phyloP scores from a whole-genome alignment of 148 eudicot genomes.

The Heliamphora exappendiculata region DNA sequence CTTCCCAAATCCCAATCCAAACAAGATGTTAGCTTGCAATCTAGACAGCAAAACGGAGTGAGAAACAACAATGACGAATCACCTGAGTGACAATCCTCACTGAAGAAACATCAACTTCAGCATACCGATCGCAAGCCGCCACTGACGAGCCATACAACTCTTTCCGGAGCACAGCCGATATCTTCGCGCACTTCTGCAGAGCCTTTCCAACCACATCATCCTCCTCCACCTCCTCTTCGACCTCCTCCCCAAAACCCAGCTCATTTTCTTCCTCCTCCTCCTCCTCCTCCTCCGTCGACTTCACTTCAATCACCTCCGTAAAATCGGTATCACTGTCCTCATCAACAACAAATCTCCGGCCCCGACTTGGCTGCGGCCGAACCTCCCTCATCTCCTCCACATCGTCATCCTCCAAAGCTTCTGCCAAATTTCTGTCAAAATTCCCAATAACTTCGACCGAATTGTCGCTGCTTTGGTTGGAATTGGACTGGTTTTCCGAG shows the following conservation, averaged over 20 bases:
- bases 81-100: constrained; percentile 90
- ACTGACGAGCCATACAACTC: constrained; percentile 62
- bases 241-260: constrained; percentile 25
- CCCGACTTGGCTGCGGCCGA: constrained; percentile 18
- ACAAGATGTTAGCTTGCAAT: not conserved
- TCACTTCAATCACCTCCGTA: constrained; percentile 19
- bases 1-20: not conserved
- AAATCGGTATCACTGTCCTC: constrained; percentile 57
- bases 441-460: constrained; percentile 24
- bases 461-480: not conserved
- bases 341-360: constrained; percentile 60
- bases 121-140: constrained; percentile 41
- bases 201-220: constrained; percentile 83
- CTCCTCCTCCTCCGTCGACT: constrained; percentile 27
- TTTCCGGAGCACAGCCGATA: constrained; percentile 66
- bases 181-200: constrained; percentile 67
- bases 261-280: constrained; percentile 17
- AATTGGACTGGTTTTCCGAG: not conserved
- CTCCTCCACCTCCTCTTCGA: constrained; percentile 39
- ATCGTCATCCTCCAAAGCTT: constrained; percentile 53
- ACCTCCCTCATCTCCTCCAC: constrained; percentile 20
- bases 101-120: constrained; percentile 66
- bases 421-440: constrained; percentile 16
- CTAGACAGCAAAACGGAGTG: not conserved
- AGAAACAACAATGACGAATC: not conserved